Evolutionary conservation across 1,284 basidiomycete genomes (phyloP), one percentile per base, ranked within the genome.

Genomic region (Trametes pubescens): DNA sequence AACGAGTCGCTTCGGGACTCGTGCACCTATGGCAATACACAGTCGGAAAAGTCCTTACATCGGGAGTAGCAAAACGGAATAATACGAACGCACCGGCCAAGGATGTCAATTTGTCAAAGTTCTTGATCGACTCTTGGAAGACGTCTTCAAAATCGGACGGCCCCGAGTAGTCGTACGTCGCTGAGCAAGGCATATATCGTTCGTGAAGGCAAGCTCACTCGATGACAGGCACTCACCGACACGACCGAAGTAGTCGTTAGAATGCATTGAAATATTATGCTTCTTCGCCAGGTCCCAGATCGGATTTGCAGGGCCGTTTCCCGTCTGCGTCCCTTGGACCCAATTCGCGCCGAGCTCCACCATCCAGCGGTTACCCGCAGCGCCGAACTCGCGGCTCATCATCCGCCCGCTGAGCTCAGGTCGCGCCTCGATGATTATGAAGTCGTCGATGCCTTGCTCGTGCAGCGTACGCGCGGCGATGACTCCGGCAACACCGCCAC

Each of bases 271-370:
- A 22, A 90, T 66, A 9, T 81, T 79, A 71, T 89, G 84, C 66
- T 88, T 88, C 71, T 82, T 75, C 8, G 86, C 86, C 47, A 92
- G 77, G n/a, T 76, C 76, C 72, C 82, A 84, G 13, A 90, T 86
- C 3, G 89, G 89, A 72, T 91, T 91, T 10, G 78, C 77, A 35
- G 81, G 79, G 10, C 86, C 86, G 57, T 79, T 72, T 5, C 78
- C 82, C 6, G 77, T 73, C 59, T 86, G 84, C 3, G 86, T 87
- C 9, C 90, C 90, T 69, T 91, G 88, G 40, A 92, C 81, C 90
- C 90, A 92, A 70, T 89, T 90, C 16, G 88, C 84, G 22, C 90
- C 89, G 10, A 84, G 73, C 72, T 92, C 90, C 34, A 91, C 74
- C 0, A 79, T 80, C 59, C 78, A 77, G 22, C 80, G 67, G 51